Percentiles rank a stretch among this genome's conserved stretches.
Conservation (phyloP, 2,329 filamentous ascomycete species). For the Stachybotrys chlorohalonatus region DNA sequence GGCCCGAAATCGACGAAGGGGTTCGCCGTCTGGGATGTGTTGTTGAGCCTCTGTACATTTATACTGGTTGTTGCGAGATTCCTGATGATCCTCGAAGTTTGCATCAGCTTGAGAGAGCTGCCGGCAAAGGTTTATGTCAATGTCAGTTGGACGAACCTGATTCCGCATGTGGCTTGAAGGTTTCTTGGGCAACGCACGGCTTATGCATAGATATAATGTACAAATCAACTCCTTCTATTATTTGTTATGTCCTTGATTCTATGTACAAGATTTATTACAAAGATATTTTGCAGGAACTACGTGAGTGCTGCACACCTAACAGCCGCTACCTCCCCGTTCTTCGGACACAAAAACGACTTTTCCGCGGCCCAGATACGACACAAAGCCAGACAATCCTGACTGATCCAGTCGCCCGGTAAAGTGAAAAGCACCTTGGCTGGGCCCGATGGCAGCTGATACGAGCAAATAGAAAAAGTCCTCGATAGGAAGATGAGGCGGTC, state of each 20-base stretch:
- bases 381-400: constrained; percentile 9
- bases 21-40: neutral
- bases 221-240: no score
- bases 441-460: constrained; percentile 3
- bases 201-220: no score
- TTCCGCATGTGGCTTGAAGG: neutral
- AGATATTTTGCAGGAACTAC: no score
- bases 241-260: no score
- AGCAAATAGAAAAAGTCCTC: constrained; percentile 8
- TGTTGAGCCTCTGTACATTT: neutral
- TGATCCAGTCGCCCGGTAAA: constrained; percentile 16
- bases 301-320: constrained; percentile 7
- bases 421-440: constrained; percentile 6
- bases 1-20: neutral
- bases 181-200: no score
- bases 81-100: neutral
- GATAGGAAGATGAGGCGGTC: constrained; percentile 11
- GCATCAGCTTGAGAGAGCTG: neutral
- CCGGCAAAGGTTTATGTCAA: neutral
- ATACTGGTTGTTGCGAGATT: neutral
- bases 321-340: constrained; percentile 13
- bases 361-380: constrained; percentile 9
- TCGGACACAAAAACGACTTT: constrained; percentile 12
- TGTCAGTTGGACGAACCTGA: neutral
- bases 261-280: no score